Evolutionary conservation across 768 basidiomycete genomes (phyloP).

Genomic region (Leccinum boreale): DNA sequence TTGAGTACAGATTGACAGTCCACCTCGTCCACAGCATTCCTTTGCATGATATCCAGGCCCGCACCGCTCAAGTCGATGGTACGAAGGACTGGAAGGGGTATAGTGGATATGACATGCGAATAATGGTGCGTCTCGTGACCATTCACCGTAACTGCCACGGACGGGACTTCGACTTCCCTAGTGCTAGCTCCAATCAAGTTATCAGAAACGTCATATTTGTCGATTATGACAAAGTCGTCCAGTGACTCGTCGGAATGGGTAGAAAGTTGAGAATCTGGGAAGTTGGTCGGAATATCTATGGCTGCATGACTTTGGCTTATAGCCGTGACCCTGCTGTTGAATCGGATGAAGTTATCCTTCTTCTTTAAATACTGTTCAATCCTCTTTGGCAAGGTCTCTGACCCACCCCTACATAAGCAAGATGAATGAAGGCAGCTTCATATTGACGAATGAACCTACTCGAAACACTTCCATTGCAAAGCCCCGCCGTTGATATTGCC

Average conservation of each 20-base stretch:
- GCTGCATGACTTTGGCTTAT: neutral
- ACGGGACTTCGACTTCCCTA: neutral
- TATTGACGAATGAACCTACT: neutral
- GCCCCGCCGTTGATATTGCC: neutral
- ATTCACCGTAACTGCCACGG: slow-evolving; percentile 9
- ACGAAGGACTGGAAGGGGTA: slow-evolving; percentile 5
- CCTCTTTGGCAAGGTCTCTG: slow-evolving; percentile 6
- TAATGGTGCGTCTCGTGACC: slow-evolving; percentile 8
- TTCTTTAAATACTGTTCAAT: neutral
- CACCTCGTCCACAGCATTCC: neutral
- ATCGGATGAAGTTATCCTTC: neutral
- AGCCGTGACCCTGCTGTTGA: slow-evolving; percentile 4
- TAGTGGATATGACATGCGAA: slow-evolving; percentile 9
- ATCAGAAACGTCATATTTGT: neutral
- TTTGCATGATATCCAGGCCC: slow-evolving; percentile 6
- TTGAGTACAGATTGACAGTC: neutral
- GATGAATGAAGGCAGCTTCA: neutral
- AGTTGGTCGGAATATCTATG: neutral
- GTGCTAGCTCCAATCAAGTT: neutral
- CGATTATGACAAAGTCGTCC: neutral
- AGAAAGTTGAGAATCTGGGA: neutral
- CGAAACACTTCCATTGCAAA: slow-evolving; percentile 7
- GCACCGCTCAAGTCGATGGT: slow-evolving; percentile 4
- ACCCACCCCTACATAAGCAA: neutral
- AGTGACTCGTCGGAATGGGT: neutral